Conservation (phyloP, 805 yeast species). For the Pichia eremophila region DNA sequence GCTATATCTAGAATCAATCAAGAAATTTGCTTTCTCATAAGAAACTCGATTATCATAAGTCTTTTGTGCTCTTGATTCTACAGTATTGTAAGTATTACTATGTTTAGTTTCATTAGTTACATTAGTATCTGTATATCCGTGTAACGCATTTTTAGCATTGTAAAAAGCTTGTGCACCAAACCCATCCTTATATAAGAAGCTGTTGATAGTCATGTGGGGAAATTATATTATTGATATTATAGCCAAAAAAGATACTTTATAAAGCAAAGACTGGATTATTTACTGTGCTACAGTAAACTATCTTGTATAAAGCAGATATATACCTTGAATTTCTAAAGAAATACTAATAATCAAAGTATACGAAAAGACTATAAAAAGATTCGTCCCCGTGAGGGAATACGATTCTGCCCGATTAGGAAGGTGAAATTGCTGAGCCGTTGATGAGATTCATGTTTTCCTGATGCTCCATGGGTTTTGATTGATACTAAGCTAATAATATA, state of each 20-base stretch:
- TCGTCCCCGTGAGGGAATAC: neutral
- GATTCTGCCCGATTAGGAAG: neutral
- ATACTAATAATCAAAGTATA: too few relatives aligned
- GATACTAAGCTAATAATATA: too few relatives aligned
- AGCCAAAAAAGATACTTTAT: too few relatives aligned
- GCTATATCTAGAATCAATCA: slow-evolving; percentile 51
- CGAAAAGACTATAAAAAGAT: neutral
- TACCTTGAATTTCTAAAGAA: too few relatives aligned
- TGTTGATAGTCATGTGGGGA: slow-evolving; percentile 1
- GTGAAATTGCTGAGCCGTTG: neutral
- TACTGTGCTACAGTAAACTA: too few relatives aligned
- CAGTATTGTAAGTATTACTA: neutral
- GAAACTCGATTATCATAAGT: slow-evolving; percentile 17
- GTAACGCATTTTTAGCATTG: neutral
- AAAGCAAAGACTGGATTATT: too few relatives aligned
- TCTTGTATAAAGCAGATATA: too few relatives aligned
- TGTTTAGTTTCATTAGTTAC: neutral
- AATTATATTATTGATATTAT: neutral
- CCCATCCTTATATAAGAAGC: neutral
- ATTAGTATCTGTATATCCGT: neutral
- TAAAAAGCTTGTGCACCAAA: neutral
- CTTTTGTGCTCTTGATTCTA: neutral
- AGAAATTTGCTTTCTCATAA: slow-evolving; percentile 49
- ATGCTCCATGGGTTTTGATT: too few relatives aligned
- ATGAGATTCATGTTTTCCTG: neutral